Conservation (phyloP, 495 filamentous ascomycete species). For the Lasiosphaeria hispida region DNA sequence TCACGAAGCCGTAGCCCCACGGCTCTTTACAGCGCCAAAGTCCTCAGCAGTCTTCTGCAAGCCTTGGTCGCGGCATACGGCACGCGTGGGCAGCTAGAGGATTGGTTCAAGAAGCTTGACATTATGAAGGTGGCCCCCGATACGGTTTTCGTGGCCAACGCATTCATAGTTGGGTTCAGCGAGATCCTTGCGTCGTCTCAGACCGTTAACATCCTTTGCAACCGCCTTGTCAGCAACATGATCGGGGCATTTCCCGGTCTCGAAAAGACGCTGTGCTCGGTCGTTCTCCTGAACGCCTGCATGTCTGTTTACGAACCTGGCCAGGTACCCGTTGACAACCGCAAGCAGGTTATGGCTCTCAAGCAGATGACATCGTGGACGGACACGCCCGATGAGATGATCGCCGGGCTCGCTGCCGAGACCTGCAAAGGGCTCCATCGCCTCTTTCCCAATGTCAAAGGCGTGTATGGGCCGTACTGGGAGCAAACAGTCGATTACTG, state of each 20-base stretch:
- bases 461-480: conserved; percentile 88
- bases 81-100: conserved; percentile 37
- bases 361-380: conserved; percentile 74
- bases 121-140: conserved; percentile 39
- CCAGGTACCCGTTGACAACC: conserved; percentile 62
- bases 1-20: conserved; percentile 30
- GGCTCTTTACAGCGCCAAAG: conserved; percentile 51
- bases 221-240: conserved; percentile 54
- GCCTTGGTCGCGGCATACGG: conserved; percentile 37
- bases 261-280: conserved; percentile 37
- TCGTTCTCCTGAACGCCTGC: conserved; percentile 47
- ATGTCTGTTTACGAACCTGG: conserved; percentile 42
- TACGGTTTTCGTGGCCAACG: conserved; percentile 48
- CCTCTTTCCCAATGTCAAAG: conserved; percentile 68
- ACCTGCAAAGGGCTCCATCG: conserved; percentile 58
- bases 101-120: conserved; percentile 39
- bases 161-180: conserved; percentile 54
- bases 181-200: conserved; percentile 45
- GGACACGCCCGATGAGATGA: conserved; percentile 48
- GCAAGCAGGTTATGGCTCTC: conserved; percentile 77
- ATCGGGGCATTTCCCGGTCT: conserved; percentile 36
- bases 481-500: conserved; percentile 60
- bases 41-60: conserved; percentile 42
- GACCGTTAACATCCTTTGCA: conserved; percentile 47
- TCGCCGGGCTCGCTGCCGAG: conserved; percentile 56